Percentiles rank a stretch among this genome's conserved stretches.
phyloP scores from a whole-genome alignment of 257 asterid species.

The Solanum corneliomulleri region DNA sequence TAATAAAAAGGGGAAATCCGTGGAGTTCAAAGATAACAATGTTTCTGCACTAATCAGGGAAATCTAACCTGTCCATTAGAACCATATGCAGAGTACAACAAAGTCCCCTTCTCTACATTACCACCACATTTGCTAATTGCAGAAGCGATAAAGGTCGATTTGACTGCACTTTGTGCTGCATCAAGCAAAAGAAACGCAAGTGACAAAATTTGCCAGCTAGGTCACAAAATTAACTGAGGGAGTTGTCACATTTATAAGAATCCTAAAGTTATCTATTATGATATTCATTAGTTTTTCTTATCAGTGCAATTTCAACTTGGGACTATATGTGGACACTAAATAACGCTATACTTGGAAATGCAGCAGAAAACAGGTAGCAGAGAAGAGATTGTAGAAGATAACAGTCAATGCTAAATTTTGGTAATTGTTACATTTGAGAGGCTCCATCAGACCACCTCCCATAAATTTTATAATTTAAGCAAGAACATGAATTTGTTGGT shows the following conservation, averaged over 20 bases:
- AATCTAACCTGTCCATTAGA: conserved; percentile 74
- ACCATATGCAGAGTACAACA: conserved; percentile 79
- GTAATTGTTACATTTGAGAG: not conserved
- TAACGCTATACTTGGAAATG: not conserved
- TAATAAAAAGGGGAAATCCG: not conserved
- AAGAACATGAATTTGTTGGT: not conserved
- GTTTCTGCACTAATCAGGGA: not conserved
- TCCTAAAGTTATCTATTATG: not conserved
- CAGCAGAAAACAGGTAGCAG: not conserved
- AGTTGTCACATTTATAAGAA: not conserved
- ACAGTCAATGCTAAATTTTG: not conserved
- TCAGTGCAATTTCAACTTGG: not conserved
- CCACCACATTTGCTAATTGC: conserved; percentile 96
- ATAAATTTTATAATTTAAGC: not conserved
- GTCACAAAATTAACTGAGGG: not conserved
- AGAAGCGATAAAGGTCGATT: conserved; percentile 69
- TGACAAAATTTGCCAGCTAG: not conserved
- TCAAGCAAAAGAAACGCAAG: not conserved
- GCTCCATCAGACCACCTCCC: not conserved
- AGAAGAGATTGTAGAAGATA: not conserved
- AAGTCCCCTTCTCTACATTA: conserved; percentile 69
- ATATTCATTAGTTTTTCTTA: not conserved
- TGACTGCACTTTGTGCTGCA: conserved; percentile 94
- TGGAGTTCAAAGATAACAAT: not conserved
- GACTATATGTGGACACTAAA: not conserved